Base-by-base conservation (phyloP, 768 basidiomycete species). In the Leccinellum albellum region DNA sequence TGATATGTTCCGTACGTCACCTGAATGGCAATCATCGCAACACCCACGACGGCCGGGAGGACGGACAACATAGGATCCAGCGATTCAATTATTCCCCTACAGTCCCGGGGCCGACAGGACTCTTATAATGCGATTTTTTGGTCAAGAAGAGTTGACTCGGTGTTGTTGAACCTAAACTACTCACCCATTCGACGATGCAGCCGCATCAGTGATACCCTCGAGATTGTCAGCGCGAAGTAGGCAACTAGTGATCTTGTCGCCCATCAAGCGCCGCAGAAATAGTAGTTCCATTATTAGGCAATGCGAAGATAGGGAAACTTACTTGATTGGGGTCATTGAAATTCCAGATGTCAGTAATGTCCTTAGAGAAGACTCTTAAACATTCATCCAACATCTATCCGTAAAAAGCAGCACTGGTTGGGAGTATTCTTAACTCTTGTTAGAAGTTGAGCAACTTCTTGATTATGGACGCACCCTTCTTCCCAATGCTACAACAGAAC, bases 101-200 rank as follows among this genome's bases (percentile, higher is more conserved):
- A 50, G 7, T 24, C 50, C 61, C 2, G 50, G 12, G 6, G 26
- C 21, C 4, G 62, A 56, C 3, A 58, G 31, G 8, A 46, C 3
- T 21, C 62, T n/a, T 64, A 17, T 17, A 48, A 29, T n/a, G 4
- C 46, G 6, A 1, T 64, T 51, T 29, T 40, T 64, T 17, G 3
- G 35, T 61, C n/a, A 54, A 52, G 15, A 57, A 21, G 21, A 7
- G 8, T 2, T 6, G 24, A 0, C 6, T 12, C n/a, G 17, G 9
- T 4, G n/a, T 3, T 4, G 3, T 42, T 20, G 17, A 6, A 31
- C 6, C 14, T 14, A 35, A 20, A 29, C 29, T 10, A 54, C 61
- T 45, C 23, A 63, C 61, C 15, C 0, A n/a, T 40, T 5, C 17
- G 37, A n/a, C 9, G 1, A 40, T n/a, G n/a, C 9, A 10, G 37